Evolutionary conservation across 2,329 filamentous ascomycete species (phyloP), one percentile per base, ranked within the genome.

Genomic region (Cladosporium sp.): DNA sequence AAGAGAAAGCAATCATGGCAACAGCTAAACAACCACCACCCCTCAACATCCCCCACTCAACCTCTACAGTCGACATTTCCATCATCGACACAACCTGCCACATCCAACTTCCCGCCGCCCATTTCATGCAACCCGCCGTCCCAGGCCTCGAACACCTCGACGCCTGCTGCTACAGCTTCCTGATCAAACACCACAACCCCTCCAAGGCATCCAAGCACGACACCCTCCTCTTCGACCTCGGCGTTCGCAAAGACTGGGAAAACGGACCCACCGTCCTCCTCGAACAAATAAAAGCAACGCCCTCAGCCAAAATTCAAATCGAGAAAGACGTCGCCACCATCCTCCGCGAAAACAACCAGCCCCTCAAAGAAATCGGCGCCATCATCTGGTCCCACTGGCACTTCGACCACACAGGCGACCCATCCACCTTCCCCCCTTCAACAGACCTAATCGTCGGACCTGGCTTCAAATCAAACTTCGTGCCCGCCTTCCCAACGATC

Each of bases 361-460:
- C 56, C 11, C 61, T 70, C 11, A 57, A 67, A 19, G 60, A 53
- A 6, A 52, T 59, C 27, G 52, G 53, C 25, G 45, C 62, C 8
- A 53, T 59, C 15, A 50, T 59, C 19, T 59, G 54, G 51, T 51
- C 43, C n/a, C 58, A 60, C 35, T 54, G 51, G 33, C 59, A 63
- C 43, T 60, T 55, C 42, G 55, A 54, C 29, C 47, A 50, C 47
- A 54, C 51, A 20, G 72, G 72, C 3, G 67, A 75, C 47, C 64
- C 68, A 2, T 67, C 66, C 0, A 67, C 63, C 1, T 75, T 75
- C 48, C 67, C 70, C 0, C n/a, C 58, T 1, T 60, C 61, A 2
- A 73, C 72, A 6, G 64, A 67, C 2, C 57, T 75, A 3, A 64
- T 75, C 6, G 71, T 75, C n/a, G 72, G 72, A 3, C 72, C 72